Evolutionary conservation across 2,329 filamentous ascomycete species (phyloP).

Genomic region (Spiromastix sp.): DNA sequence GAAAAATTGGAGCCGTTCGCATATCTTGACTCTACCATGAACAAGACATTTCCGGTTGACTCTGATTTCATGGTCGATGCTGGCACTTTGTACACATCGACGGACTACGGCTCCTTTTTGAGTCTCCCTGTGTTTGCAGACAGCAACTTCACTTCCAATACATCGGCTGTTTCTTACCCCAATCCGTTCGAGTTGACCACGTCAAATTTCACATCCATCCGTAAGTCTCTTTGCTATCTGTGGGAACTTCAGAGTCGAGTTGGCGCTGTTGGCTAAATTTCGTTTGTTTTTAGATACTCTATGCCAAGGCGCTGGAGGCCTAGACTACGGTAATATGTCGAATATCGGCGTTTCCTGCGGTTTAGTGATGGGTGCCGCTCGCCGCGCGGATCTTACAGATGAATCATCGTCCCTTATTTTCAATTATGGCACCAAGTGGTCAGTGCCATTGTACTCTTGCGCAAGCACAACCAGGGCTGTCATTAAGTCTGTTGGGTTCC

Average conservation of each 20-base stretch:
- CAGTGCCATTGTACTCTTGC: slow-evolving; percentile 35
- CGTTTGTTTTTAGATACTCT: slow-evolving; percentile 10
- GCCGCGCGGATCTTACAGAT: slow-evolving; percentile 26
- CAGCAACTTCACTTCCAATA: slow-evolving; percentile 6
- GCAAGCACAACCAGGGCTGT: slow-evolving; percentile 32
- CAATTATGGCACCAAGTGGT: slow-evolving; percentile 34
- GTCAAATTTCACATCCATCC: slow-evolving; percentile 18
- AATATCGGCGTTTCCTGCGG: slow-evolving; percentile 33
- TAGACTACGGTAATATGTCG: slow-evolving; percentile 31
- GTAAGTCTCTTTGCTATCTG: slow-evolving; percentile 6
- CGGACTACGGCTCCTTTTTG: slow-evolving; percentile 5
- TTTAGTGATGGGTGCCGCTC: slow-evolving; percentile 31
- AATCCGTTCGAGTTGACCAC: slow-evolving; percentile 22
- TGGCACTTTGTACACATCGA: slow-evolving; percentile 1
- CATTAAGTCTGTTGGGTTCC: slow-evolving; percentile 37
- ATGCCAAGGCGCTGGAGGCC: slow-evolving; percentile 22
- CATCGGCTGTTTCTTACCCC: slow-evolving; percentile 12
- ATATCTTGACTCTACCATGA: slow-evolving; percentile 29
- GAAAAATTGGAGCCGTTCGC: slow-evolving; percentile 17
- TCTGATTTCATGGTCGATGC: not conserved
- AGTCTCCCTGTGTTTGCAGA: not conserved
- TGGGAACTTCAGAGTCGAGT: not conserved
- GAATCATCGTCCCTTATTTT: slow-evolving; percentile 25
- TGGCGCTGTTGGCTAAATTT: slow-evolving; percentile 6
- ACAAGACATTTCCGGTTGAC: slow-evolving; percentile 22